Conservation (phyloP, 1,284 basidiomycete species). For the Phaffia rhodozyma region DNA sequence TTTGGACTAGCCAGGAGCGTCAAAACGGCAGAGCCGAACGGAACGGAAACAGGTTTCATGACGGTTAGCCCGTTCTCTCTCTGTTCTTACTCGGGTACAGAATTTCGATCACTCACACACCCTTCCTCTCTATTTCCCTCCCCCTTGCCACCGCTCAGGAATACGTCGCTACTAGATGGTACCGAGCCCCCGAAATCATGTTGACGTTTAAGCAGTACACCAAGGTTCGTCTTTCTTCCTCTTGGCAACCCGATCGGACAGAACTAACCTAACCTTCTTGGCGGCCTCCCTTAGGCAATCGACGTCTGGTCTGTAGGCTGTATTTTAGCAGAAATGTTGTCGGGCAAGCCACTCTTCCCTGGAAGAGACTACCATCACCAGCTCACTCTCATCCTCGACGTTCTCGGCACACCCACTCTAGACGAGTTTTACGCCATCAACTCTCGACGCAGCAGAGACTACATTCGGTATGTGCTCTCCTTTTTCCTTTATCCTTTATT, state of each 20-base stretch:
- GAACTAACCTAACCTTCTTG: constrained; percentile 26
- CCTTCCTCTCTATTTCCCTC: constrained; percentile 15
- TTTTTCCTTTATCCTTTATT: constrained; percentile 38
- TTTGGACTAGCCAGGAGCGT: constrained; percentile 83
- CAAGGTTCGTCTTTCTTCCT: constrained; percentile 36
- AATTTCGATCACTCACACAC: neutral
- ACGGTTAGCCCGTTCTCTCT: constrained; percentile 38
- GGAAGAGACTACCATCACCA: constrained; percentile 96
- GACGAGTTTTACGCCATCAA: constrained; percentile 88
- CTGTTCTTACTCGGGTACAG: too few species aligned
- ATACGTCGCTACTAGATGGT: constrained; percentile 85
- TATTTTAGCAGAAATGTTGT: constrained; percentile 93
- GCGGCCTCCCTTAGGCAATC: constrained; percentile 48
- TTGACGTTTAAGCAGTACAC: constrained; percentile 93
- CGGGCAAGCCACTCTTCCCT: constrained; percentile 85
- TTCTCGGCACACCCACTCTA: constrained; percentile 80
- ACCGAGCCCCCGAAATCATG: constrained; percentile 71
- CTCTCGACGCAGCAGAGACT: constrained; percentile 70
- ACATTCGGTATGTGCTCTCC: constrained; percentile 51
- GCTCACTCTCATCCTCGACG: constrained; percentile 76
- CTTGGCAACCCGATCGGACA: constrained; percentile 23
- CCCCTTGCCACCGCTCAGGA: constrained; percentile 34
- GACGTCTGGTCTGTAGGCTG: constrained; percentile 95
- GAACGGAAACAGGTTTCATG: constrained; percentile 77
- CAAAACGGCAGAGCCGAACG: constrained; percentile 69